Base-by-base conservation (phyloP, 768 basidiomycete species). In the Paxillus ammoniavirescens region DNA sequence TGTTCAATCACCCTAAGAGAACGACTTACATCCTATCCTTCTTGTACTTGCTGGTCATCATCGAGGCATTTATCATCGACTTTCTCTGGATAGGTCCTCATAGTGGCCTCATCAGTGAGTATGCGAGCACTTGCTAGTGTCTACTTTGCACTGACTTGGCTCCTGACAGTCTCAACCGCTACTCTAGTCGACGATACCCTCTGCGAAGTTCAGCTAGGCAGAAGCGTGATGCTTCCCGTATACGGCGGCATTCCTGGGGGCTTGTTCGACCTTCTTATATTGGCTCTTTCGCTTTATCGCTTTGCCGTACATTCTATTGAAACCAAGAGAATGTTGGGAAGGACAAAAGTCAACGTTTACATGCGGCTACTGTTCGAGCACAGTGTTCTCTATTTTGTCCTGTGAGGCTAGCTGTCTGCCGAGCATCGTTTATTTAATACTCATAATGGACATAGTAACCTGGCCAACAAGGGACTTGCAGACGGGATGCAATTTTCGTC, bases 341-440 rank as follows among this genome's bases (percentile, higher is more conserved):
- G 10, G 30, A 41, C 31, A 26, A 50, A 6, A 13, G n/a, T 60
- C 14, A 53, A 53, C 38, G 31, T 46, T 23, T 60, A 49, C 21
- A 56, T 60, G 58, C 35, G 8, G 35, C 15, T 60, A 4, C 26
- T 61, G 4, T 38, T 60, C 3, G 41, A 49, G n/a, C 42, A 61
- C 42, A 60, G 33, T 42, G 23, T 42, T 4, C 18, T 61, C 37
- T 60, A 53, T n/a, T 60, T 61, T 31, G 7, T 56, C 38, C 37
- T 60, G 60, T 60, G 31, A 15, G 21, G 47, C 33, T 33, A 13
- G 6, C 28, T 10, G 14, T 49, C 36, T 3, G 9, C 26, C 15
- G 21, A 26, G 26, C 13, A 30, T 30, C 28, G 13, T 8, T 44
- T 6, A 21, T 8, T 30, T 30, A 9, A 28, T 23, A 28, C 48